These are phyloP conservation scores for Pseudogymnoascus sp. DNA, from an alignment of 2,329 filamentous ascomycete genomes.

Conservation along the genomic window DNA sequence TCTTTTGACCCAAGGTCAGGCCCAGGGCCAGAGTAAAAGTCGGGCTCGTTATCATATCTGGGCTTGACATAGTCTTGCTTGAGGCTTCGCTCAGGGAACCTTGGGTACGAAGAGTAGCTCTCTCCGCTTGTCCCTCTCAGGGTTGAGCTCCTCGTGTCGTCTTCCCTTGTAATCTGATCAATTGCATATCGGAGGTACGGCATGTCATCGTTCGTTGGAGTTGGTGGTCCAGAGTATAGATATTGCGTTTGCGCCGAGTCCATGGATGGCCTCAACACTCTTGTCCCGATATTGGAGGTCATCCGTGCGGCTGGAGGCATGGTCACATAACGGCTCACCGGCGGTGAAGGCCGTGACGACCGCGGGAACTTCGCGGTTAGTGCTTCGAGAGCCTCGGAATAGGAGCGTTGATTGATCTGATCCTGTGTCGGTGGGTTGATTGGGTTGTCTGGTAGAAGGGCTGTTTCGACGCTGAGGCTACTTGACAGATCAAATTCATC, in stretches of 20 bases:
- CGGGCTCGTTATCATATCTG: not conserved
- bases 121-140: not conserved
- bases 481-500: constrained; percentile 17
- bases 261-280: constrained; percentile 17
- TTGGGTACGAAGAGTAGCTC: not conserved
- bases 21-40: not conserved
- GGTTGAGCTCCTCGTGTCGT: constrained; percentile 44
- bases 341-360: constrained; percentile 19
- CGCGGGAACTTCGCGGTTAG: constrained; percentile 20
- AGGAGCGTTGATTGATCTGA: constrained; percentile 15
- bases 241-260: constrained; percentile 8
- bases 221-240: constrained; percentile 38
- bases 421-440: constrained; percentile 11
- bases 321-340: constrained; percentile 23
- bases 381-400: constrained; percentile 14
- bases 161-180: constrained; percentile 72
- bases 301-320: constrained; percentile 23
- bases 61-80: not conserved
- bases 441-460: not conserved
- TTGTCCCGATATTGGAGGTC: constrained; percentile 20
- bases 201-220: constrained; percentile 73
- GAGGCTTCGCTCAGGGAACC: not conserved
- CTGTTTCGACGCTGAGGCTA: not conserved
- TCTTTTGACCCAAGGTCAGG: not conserved
- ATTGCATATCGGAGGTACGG: constrained; percentile 87